Evolutionary conservation across 257 asterid genomes (phyloP).

Genomic region (Henckelia pumila): DNA sequence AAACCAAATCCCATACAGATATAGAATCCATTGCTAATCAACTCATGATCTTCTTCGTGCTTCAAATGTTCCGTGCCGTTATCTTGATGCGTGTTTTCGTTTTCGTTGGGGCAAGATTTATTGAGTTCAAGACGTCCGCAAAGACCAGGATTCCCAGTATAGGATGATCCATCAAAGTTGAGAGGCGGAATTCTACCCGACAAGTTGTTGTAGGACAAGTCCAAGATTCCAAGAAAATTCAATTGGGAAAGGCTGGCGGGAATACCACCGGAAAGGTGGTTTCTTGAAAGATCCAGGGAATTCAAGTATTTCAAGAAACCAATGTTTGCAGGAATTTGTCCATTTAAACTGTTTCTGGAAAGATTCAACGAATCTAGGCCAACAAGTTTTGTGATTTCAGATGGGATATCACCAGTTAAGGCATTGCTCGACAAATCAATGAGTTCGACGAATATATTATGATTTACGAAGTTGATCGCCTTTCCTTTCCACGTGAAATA

Average conservation of each 20-base stretch:
- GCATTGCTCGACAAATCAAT: constrained; percentile 10
- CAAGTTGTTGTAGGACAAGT: constrained; percentile 25
- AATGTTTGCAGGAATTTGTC: constrained; percentile 1
- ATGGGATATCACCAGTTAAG: constrained; percentile 11
- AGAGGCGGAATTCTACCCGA: constrained; percentile 26
- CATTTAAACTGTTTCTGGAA: constrained; percentile 16
- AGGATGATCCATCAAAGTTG: constrained; percentile 18
- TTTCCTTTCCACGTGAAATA: constrained; percentile 1
- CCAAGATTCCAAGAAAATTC: neutral
- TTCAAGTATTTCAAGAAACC: neutral
- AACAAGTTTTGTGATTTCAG: constrained; percentile 6
- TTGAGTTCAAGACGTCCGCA: constrained; percentile 21
- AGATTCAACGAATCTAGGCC: constrained; percentile 8
- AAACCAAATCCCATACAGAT: constrained; percentile 10
- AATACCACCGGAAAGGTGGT: constrained; percentile 18
- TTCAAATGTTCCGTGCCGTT: neutral
- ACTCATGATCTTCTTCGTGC: constrained; percentile 6
- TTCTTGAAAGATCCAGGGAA: constrained; percentile 16
- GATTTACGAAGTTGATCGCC: neutral
- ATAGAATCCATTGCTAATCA: constrained; percentile 15
- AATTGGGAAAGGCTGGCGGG: constrained; percentile 11
- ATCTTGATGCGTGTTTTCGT: neutral
- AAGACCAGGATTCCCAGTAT: constrained; percentile 17
- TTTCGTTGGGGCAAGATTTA: constrained; percentile 2
- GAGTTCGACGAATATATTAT: neutral